phyloP scores from a whole-genome alignment of 805 yeast species.

The Zygotorulaspora sp. region DNA sequence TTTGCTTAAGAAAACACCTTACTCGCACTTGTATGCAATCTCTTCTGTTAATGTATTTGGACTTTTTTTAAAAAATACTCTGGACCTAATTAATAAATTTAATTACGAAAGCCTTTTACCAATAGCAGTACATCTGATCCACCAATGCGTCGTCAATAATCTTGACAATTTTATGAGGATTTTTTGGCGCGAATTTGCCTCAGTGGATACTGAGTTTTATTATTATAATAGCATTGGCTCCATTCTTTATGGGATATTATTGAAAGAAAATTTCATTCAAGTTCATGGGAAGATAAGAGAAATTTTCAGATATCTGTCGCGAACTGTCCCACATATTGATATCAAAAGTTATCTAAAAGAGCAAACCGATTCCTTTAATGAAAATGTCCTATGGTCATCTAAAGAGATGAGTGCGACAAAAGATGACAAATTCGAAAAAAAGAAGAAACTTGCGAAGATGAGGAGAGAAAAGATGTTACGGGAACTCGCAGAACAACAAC shows the following conservation, averaged over 20 bases:
- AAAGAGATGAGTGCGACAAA: conserved; percentile 26
- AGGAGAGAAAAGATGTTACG: conserved; percentile 70
- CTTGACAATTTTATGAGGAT: conserved; percentile 35
- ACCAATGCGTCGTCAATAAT: conserved; percentile 49
- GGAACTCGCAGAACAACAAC: conserved; percentile 75
- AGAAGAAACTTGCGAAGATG: conserved; percentile 63
- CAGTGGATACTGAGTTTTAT: conserved; percentile 38
- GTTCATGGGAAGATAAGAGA: conserved; percentile 56
- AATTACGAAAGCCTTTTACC: conserved; percentile 57
- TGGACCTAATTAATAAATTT: conserved; percentile 36
- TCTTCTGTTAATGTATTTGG: conserved; percentile 52
- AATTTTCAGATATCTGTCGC: conserved; percentile 39
- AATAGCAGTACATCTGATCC: conserved; percentile 61
- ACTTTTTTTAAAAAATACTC: conserved; percentile 47
- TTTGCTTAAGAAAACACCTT: conserved; percentile 37
- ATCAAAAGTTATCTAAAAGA: conserved; percentile 33
- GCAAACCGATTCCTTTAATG: conserved; percentile 38
- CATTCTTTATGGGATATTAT: conserved; percentile 40
- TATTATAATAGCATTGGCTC: conserved; percentile 40
- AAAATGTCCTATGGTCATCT: conserved; percentile 21
- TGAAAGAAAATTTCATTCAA: conserved; percentile 38
- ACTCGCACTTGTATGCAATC: conserved; percentile 45
- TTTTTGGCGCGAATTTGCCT: conserved; percentile 36
- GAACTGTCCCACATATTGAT: conserved; percentile 31
- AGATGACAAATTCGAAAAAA: conserved; percentile 48